Evolutionary conservation across 106 monocot species (phyloP).

Genomic region (Dioscorea alata): DNA sequence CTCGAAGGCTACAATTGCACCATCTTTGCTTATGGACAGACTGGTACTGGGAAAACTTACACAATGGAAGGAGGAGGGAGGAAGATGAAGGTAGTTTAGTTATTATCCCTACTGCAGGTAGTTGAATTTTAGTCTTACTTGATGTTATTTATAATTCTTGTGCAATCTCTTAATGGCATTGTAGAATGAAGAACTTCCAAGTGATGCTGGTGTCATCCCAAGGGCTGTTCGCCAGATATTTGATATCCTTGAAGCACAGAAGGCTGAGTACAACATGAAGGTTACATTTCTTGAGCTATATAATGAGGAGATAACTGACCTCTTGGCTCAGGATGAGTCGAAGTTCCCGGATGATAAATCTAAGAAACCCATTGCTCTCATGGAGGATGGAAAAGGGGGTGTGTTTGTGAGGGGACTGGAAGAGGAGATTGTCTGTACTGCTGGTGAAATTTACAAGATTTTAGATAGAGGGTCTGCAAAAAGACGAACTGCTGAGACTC

Average conservation of each 20-base stretch:
- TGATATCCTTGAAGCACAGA: constrained; percentile 73
- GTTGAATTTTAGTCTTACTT: not conserved
- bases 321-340: constrained; percentile 78
- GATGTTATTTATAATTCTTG: not conserved
- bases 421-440: constrained; percentile 67
- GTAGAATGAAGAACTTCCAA: constrained; percentile 89
- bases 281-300: constrained; percentile 94
- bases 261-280: constrained; percentile 94
- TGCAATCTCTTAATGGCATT: constrained; percentile 1
- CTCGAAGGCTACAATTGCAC: constrained; percentile 98
- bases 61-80: constrained; percentile 98
- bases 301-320: constrained; percentile 95
- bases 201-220: constrained; percentile 94
- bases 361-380: constrained; percentile 67
- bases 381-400: constrained; percentile 77
- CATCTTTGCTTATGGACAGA: constrained; percentile 96
- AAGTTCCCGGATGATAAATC: constrained; percentile 58
- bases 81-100: constrained; percentile 59
- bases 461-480: constrained; percentile 91
- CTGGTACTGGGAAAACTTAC: constrained; percentile 94
- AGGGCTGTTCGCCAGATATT: constrained; percentile 83
- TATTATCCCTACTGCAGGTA: not conserved
- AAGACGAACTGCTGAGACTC: constrained; percentile 89
- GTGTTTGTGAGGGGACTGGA: constrained; percentile 65
- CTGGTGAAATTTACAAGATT: constrained; percentile 91